Evolutionary conservation across 2,329 filamentous ascomycete species (phyloP), one percentile per base, ranked within the genome.

Genomic region (Kalmusia sp.): DNA sequence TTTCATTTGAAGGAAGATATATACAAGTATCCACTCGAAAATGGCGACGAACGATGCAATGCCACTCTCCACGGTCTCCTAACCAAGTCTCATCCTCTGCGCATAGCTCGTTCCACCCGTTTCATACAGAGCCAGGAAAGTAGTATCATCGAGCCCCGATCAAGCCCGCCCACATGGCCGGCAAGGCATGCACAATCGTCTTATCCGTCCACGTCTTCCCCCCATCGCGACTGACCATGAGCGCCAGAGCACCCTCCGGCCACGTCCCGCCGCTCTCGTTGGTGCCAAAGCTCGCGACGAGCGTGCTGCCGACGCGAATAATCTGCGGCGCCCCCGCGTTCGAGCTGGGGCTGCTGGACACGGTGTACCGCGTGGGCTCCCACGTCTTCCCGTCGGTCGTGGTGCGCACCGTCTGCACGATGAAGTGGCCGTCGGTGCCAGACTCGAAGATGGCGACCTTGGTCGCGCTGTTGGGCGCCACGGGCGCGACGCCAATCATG

Each of bases 371-470:
- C 41, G 71, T 47, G 54, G 41, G 34, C 5, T 67, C 67, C 79
- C 79, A 81, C 6, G 70, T 75, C 4, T 39, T 51, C 3, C 79
- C 79, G 50, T 80, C 79, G 50, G 80, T 71, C 6, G 67, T 54
- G 5, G 74, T 76, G 19, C 70, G 53, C 4, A 80, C 72, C n/a
- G 67, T 69, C 33, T 70, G 59, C 17, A 81, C 63, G 1, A 62
- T 66, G 57, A 79, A 80, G 19, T 59, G 27, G 1, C 52, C 53
- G 14, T 47, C 40, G 19, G 49, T 33, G 31, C 72, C 68, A 4
- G 71, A 76, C 54, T 81, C 79, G 53, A 81, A 81, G 19, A 80
- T 74, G 15, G 75, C 73, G 17, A 79, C 72, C 14, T 79, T 66
- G 9, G 41, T 47, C 0, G 38, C 21, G 37, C 70, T 71, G 19